Conservation (phyloP, 83 land plant species). For the Picea abies region DNA sequence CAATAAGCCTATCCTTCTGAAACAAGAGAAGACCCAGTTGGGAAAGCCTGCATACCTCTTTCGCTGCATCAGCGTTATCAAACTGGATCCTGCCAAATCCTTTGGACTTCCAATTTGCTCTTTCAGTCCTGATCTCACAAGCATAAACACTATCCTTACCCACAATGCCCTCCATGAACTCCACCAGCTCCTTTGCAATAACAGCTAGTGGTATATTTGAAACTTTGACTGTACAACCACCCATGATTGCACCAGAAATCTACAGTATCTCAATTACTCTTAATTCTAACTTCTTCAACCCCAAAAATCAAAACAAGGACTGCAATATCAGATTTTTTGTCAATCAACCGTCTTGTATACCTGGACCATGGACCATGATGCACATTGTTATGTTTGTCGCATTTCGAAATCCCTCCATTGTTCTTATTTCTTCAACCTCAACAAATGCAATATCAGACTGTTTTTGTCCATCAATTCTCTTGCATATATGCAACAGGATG, state of each 20-base stretch:
- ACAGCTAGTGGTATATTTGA: slow-evolving; percentile 45
- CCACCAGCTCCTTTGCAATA: slow-evolving; percentile 53
- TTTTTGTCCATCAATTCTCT: too few relatives aligned
- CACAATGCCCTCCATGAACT: slow-evolving; percentile 36
- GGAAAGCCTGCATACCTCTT: slow-evolving; percentile 24
- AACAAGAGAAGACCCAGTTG: slow-evolving; percentile 23
- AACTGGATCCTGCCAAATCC: slow-evolving; percentile 66
- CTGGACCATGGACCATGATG: not conserved
- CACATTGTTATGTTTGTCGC: too few relatives aligned
- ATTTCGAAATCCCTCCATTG: too few relatives aligned
- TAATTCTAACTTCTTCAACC: not conserved
- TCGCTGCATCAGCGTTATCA: slow-evolving; percentile 29
- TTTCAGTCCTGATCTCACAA: slow-evolving; percentile 43
- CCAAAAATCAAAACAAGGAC: not conserved
- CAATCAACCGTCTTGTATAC: not conserved
- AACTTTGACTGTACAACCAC: slow-evolving; percentile 34
- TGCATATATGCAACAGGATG: too few relatives aligned
- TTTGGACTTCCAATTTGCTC: slow-evolving; percentile 57
- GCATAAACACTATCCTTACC: slow-evolving; percentile 54
- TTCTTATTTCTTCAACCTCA: too few relatives aligned
- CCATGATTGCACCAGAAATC: not conserved
- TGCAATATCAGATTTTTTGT: not conserved
- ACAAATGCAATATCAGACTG: too few relatives aligned
- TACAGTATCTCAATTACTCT: not conserved
- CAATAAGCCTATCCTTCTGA: slow-evolving; percentile 16